Evolutionary conservation across 331 rosid species (phyloP).

Genomic region (Acacia concinna): DNA sequence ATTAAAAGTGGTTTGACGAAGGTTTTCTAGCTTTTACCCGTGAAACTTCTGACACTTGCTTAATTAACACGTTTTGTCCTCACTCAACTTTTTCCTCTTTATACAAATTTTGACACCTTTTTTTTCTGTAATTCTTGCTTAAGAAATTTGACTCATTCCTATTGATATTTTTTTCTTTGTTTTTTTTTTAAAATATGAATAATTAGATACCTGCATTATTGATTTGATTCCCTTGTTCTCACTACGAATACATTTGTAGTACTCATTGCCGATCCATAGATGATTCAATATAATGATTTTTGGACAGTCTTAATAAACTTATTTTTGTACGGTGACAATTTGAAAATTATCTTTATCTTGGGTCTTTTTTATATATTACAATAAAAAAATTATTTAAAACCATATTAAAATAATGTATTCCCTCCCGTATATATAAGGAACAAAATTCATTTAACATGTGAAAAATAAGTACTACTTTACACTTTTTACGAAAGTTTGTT

Average conservation of each 20-base stretch:
- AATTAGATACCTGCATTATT: neutral
- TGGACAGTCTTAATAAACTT: neutral
- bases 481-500: too few species aligned
- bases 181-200: too few species aligned
- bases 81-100: neutral
- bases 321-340: neutral
- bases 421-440: neutral
- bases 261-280: neutral
- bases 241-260: neutral
- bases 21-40: neutral
- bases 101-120: neutral
- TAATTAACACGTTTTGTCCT: neutral
- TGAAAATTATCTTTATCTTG: neutral
- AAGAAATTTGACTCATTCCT: neutral
- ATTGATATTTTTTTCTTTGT: too few species aligned
- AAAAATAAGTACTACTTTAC: too few species aligned
- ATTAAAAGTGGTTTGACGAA: neutral
- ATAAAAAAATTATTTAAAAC: too few species aligned
- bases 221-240: neutral
- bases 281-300: neutral
- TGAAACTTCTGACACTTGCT: neutral
- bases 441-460: too few species aligned
- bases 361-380: too few species aligned
- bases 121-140: neutral
- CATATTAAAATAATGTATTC: too few species aligned